These are phyloP conservation scores for Mycena polygramma DNA, from an alignment of 768 basidiomycete genomes.

Conservation along the genomic window DNA sequence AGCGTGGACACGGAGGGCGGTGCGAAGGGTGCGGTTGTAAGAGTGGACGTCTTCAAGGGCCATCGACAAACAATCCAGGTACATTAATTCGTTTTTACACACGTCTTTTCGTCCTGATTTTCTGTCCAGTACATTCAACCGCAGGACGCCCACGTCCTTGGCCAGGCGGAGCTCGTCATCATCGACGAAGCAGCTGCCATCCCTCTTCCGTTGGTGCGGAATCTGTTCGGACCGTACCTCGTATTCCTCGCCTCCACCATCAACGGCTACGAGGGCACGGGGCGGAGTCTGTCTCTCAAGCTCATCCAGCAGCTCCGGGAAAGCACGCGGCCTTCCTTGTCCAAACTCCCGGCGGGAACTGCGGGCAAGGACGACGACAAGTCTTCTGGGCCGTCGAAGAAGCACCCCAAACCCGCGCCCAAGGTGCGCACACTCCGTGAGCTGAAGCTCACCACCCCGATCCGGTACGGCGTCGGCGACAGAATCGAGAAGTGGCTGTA, in stretches of 20 bases:
- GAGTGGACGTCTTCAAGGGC: constrained; percentile 93
- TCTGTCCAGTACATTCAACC: constrained; percentile 93
- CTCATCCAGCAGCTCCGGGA: constrained; percentile 97
- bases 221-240: constrained; percentile 95
- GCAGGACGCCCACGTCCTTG: constrained; percentile 96
- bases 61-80: constrained; percentile 98
- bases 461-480: constrained; percentile 91
- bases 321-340: constrained; percentile 83
- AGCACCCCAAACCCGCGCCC: constrained; percentile 64
- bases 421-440: constrained; percentile 88
- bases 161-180: constrained; percentile 96
- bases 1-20: constrained; percentile 86
- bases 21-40: constrained; percentile 93
- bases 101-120: constrained; percentile 6
- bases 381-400: constrained; percentile 65
- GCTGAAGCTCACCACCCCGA: constrained; percentile 95
- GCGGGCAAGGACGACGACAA: constrained; percentile 57
- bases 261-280: constrained; percentile 99
- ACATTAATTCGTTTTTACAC: constrained; percentile 35
- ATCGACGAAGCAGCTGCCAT: constrained; percentile 99
- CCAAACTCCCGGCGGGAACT: constrained; percentile 64
- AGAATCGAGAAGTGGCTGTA: constrained; percentile 97
- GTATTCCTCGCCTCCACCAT: constrained; percentile 99
- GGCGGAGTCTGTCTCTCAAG: constrained; percentile 97
- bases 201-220: constrained; percentile 94